Base-by-base conservation (phyloP, 805 yeast genomes). In the Danielia oregonensis region DNA sequence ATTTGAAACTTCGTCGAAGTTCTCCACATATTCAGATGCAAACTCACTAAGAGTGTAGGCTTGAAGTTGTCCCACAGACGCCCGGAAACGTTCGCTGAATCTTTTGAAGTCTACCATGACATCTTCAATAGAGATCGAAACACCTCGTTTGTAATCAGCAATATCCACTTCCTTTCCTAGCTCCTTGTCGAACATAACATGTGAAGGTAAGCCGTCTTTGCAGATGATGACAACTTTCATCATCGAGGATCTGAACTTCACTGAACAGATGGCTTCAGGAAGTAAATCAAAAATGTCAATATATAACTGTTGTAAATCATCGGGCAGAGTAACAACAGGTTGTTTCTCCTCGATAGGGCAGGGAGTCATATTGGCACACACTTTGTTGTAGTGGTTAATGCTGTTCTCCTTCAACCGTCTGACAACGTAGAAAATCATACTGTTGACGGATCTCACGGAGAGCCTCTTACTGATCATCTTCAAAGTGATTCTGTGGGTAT, bases 201-300 rank as follows among this genome's bases (percentile, higher is more conserved):
- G 60, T 33, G 55, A 49, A 0, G 73, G 73, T 12, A 68, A 47
- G 6, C 60, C 60, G 35, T 67, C 72, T 33, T 64, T 65, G 40
- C 72, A 66, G 10, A 62, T 51, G 4, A 68, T 52, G 29, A 62
- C 63, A 2, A 59, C 51, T 41, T 59, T 62, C 11, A 65, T 24
- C 21, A 48, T 41, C 3, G 54, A 33, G 6, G 61, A 42, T n/a
- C 49, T 49, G 12, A 62, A 24, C 37, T 53, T 55, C 18, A 66
- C 35, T 4, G 56, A 42, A 5, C 51, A 40, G 6, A 68, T 25
- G 12, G 51, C 35, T 0, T 45, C 32, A 0, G 73, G 72, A 3
- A 66, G 35, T 0, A 63, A 3, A 24, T 52, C 45, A 27, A 64
- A 64, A 11, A 67, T 28, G n/a, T 62, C 57, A 5, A 59, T 18